Base-by-base conservation (phyloP, 1,139 yeast genomes). In the Yamadazyma songkhlaensis region DNA sequence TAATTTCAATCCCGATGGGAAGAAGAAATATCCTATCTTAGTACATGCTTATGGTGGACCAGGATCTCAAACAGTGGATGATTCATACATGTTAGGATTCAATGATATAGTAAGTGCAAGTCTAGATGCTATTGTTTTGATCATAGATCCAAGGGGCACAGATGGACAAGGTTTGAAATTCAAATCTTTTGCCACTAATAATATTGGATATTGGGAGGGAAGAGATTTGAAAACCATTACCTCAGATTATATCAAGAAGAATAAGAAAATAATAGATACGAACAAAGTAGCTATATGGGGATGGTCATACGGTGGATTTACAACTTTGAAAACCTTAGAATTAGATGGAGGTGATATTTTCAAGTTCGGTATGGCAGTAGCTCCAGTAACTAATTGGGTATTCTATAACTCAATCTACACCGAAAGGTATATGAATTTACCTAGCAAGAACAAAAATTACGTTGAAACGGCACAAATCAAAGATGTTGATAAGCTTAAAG, bases 31-130 rank as follows among this genome's bases (percentile, higher is more conserved):
- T 55, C 97, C 97, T 0, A 58, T 92, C 3, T 60, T 92, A 40
- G 95, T 90, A 20, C 81, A 80, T 48, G 87, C 82, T 4, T 92
- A 92, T 57, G 97, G 96, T 3, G 98, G 97, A 0, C 99, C 99
- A 0, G 96, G 95, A 0, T 84, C 96, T 1, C 92, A 84, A 54
- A 74, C 77, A 24, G 84, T 84, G 4, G 72, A 65, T 32, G 74
- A 82, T 39, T 54, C 65, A 29, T 83, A 74, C 47, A 54, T 59
- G 2, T 60, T 82, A 31, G 84, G 78, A 27, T 87, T 87, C 57
- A 85, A 84, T 52, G 84, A 84, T 32, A 72, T 83, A 8, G 74
- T 83, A 1, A 76, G 87, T 10, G 79, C 95, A 1, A 66, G 76
- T 3, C 61, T 85, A 38, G 82, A 85, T 50, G 83, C 88, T 0